These are phyloP conservation scores for Cordyceps militaris DNA, from an alignment of 2,329 filamentous ascomycete genomes.

Conservation along the genomic window DNA sequence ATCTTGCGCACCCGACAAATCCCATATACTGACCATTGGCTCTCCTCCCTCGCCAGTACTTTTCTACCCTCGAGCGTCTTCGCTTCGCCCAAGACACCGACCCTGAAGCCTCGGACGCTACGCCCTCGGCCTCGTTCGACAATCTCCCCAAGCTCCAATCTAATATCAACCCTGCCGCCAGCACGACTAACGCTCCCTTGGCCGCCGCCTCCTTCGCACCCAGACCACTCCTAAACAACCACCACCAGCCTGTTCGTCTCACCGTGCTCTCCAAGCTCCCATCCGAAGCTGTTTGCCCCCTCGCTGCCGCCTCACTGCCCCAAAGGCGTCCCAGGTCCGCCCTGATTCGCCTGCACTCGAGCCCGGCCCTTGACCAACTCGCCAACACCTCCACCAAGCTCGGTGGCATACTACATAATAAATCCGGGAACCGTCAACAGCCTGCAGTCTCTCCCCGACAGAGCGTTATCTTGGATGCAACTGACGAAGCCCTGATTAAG, in stretches of 20 bases:
- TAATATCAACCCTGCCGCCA: constrained; percentile 14
- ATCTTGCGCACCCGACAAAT: background rate
- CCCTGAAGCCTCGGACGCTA: constrained; percentile 25
- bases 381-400: background rate
- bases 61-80: constrained; percentile 64
- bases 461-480: constrained; percentile 32
- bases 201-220: background rate
- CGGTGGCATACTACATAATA: constrained; percentile 2
- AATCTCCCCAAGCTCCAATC: constrained; percentile 19
- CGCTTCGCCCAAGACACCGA: constrained; percentile 49
- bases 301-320: background rate
- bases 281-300: constrained; percentile 2
- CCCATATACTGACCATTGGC: background rate
- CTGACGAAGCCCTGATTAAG: constrained; percentile 22
- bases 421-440: background rate
- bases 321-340: constrained; percentile 10
- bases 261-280: constrained; percentile 9
- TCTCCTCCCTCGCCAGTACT: constrained; percentile 47
- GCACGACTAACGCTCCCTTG: background rate
- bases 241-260: constrained; percentile 8
- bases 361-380: constrained; percentile 1
- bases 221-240: constrained; percentile 7
- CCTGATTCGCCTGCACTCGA: constrained; percentile 7
- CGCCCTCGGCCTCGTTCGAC: constrained; percentile 20
- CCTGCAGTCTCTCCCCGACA: constrained; percentile 2